A percentile compares a stretch with the other conserved stretches of the same genome.
These are phyloP conservation scores for Neurospora sp. DNA, from an alignment of 2,329 filamentous ascomycete genomes.

Conservation along the genomic window DNA sequence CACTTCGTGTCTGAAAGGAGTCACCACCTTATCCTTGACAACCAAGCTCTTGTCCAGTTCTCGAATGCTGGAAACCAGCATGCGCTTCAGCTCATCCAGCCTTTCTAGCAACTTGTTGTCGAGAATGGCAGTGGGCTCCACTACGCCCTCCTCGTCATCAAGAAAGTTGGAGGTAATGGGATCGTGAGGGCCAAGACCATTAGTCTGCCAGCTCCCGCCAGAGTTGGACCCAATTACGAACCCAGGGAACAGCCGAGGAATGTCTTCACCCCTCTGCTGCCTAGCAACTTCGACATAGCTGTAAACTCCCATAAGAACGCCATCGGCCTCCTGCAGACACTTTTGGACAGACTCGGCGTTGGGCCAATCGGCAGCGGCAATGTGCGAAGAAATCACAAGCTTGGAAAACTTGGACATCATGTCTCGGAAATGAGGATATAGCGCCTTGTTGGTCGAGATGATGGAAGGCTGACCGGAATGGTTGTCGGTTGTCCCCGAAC, in stretches of 20 bases:
- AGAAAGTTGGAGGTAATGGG: constrained; percentile 74
- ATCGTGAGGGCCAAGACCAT: constrained; percentile 55
- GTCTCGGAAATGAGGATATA: constrained; percentile 95
- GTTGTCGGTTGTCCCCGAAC: constrained; percentile 95
- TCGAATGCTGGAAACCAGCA: constrained; percentile 76
- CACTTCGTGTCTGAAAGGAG: constrained; percentile 64
- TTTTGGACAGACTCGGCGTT: constrained; percentile 90
- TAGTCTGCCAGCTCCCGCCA: constrained; percentile 83
- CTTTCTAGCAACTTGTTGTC: constrained; percentile 72
- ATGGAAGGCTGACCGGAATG: constrained; percentile 99
- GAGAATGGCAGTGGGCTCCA: constrained; percentile 64
- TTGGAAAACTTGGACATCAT: constrained; percentile 99
- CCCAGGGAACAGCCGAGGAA: constrained; percentile 84
- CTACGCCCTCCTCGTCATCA: constrained; percentile 65
- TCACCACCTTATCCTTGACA: constrained; percentile 72
- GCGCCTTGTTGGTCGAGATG: constrained; percentile 92
- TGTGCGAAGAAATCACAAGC: constrained; percentile 92
- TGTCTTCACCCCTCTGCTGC: constrained; percentile 86
- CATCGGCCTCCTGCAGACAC: constrained; percentile 94
- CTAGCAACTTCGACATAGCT: constrained; percentile 93
- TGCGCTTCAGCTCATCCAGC: constrained; percentile 75
- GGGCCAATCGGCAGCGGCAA: constrained; percentile 92
- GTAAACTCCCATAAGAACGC: constrained; percentile 85
- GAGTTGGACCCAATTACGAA: constrained; percentile 79
- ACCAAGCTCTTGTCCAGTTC: constrained; percentile 78